Evolutionary conservation across 257 asterid genomes (phyloP), one percentile per base, ranked within the genome.

Genomic region (Verbena officinalis): DNA sequence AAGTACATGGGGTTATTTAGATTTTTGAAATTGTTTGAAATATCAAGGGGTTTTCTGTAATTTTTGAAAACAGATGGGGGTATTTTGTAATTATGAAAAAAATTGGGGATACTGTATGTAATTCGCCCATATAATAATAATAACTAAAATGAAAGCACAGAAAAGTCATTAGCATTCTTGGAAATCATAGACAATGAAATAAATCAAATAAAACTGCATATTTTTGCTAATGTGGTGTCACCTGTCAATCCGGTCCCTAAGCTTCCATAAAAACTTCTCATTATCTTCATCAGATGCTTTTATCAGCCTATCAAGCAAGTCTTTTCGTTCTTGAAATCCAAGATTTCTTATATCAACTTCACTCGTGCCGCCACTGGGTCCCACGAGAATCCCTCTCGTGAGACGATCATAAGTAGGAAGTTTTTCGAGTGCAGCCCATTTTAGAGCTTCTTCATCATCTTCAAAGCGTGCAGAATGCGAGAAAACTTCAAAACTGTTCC

Each of bases 191-290:
- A 64, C 20, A 2, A 2, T 3, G 20, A 4, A 39, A 39, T 39
- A 8, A 23, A 59, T 27, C 2, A 39, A 21, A 38, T 17, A 6
- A 30, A 39, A 11, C 4, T 6, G 45, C 16, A 30, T 23, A 15
- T 16, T 12, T 52, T 9, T 24, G 46, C 17, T 60, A 10, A 21
- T 62, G 62, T 0, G 24, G 48, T 24, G 20, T 65, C 23, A 81
- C 90, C 87, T 72, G 56, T 72, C 80, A 16, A 84, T 65, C 12
- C 90, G 67, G 20, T 75, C 58, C 73, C 71, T 76, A 22, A 84
- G 80, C 66, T 67, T 81, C 20, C 24, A 55, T 72, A 84, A 64
- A 65, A 84, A 81, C 64, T 67, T 72, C 11, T 75, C 77, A 20
- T 81, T 76, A 24, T 76, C 85, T 24, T 62, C 69, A 30, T 78